Percentiles rank a stretch among this genome's conserved stretches.
phyloP scores from a whole-genome alignment of 2,329 filamentous ascomycete genomes.

The Cladobotryum protrusum region DNA sequence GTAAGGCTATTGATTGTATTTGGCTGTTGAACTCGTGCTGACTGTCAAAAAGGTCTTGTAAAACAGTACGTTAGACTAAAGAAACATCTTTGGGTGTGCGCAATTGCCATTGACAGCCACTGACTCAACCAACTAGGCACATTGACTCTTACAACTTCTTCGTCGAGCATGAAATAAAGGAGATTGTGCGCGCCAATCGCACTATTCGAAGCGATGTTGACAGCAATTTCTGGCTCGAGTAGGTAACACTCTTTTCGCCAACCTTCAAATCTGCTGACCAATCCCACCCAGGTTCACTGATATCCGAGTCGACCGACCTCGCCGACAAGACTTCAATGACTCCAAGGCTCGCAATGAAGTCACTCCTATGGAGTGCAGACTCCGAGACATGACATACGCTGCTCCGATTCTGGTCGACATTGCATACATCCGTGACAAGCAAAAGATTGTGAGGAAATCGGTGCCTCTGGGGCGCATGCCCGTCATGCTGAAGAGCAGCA shows the following conservation, averaged over 20 bases:
- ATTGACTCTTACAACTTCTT: conserved; percentile 99
- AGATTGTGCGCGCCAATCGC: conserved; percentile 88
- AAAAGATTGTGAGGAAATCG: conserved; percentile 65
- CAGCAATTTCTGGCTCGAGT: conserved; percentile 83
- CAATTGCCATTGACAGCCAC: conserved; percentile 4
- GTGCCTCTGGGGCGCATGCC: conserved; percentile 86
- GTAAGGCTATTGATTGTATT: conserved; percentile 28
- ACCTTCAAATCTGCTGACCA: conserved; percentile 1
- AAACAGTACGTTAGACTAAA: conserved; percentile 59
- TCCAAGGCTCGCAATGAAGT: conserved; percentile 66
- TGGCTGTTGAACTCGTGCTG: conserved; percentile 2
- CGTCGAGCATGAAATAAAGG: conserved; percentile 91
- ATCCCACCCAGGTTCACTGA: conserved; percentile 59
- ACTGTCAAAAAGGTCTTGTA: conserved; percentile 54
- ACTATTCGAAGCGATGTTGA: conserved; percentile 88
- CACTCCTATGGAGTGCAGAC: conserved; percentile 91
- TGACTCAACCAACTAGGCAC: conserved; percentile 43
- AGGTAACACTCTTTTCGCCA: conserved; percentile 19
- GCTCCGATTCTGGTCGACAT: conserved; percentile 92
- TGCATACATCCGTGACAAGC: conserved; percentile 76
- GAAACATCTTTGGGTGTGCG: neutral
- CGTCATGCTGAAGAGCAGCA: conserved; percentile 94
- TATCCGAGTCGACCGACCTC: conserved; percentile 78
- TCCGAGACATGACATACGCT: conserved; percentile 96
- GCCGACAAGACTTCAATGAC: conserved; percentile 69